Evolutionary conservation across 768 basidiomycete species (phyloP).

Genomic region (Auricularia cornea): DNA sequence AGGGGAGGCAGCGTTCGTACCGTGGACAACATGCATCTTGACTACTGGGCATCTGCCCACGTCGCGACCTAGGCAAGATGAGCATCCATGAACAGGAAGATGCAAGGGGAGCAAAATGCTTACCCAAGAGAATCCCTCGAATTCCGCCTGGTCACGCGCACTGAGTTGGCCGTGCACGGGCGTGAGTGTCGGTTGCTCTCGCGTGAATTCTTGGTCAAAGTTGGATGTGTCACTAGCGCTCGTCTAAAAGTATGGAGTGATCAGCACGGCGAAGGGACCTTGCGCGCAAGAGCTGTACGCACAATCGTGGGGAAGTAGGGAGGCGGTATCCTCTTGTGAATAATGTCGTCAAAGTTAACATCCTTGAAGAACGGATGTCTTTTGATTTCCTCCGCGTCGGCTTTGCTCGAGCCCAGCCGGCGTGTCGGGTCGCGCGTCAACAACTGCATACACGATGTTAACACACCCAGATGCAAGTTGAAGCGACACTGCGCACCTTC

Average conservation of each 20-base stretch:
- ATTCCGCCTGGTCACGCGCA: conserved; percentile 85
- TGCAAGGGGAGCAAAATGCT: background rate
- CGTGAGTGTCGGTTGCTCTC: conserved; percentile 92
- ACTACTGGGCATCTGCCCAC: conserved; percentile 5
- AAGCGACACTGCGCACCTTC: conserved; percentile 46
- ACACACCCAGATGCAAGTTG: background rate
- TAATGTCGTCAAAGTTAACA: conserved; percentile 92
- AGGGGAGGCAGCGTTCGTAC: too few species aligned
- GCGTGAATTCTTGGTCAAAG: conserved; percentile 71
- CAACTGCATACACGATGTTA: conserved; percentile 41
- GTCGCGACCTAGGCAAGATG: conserved; percentile 2
- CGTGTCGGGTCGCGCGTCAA: conserved; percentile 86
- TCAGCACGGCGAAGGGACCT: conserved; percentile 8
- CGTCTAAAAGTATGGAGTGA: conserved; percentile 41
- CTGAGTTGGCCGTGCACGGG: conserved; percentile 94
- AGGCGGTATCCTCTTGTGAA: conserved; percentile 93
- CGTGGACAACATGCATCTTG: too few species aligned
- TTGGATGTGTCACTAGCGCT: conserved; percentile 66
- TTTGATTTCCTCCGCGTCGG: conserved; percentile 96
- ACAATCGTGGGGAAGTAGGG: conserved; percentile 97
- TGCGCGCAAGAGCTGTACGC: conserved; percentile 23
- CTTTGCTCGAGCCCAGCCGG: conserved; percentile 83
- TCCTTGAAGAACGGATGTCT: conserved; percentile 98
- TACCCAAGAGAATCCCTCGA: conserved; percentile 96
- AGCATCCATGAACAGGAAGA: background rate